Conservation (phyloP, 2,329 filamentous ascomycete species). For the Apiospora saccharicola region DNA sequence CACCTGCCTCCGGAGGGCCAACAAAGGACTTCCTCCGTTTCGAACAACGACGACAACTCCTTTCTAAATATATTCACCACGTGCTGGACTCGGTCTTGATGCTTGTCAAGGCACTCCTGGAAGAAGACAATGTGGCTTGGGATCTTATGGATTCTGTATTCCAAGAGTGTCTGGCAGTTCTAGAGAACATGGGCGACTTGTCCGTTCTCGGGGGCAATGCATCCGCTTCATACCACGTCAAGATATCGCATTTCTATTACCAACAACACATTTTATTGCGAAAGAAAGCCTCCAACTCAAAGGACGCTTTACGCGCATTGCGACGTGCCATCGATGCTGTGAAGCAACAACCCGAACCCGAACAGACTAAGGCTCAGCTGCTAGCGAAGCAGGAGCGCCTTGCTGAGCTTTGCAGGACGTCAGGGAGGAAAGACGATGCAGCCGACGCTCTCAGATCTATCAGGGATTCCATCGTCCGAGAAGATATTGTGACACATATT, state of each 20-base stretch:
- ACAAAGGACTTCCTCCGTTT: slow-evolving; percentile 67
- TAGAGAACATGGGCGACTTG: slow-evolving; percentile 59
- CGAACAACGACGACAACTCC: slow-evolving; percentile 63
- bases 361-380: slow-evolving; percentile 67
- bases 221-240: slow-evolving; percentile 62
- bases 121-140: slow-evolving; percentile 58
- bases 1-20: slow-evolving; percentile 56
- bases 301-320: slow-evolving; percentile 64
- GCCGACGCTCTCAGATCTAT: slow-evolving; percentile 65
- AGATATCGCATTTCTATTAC: slow-evolving; percentile 77
- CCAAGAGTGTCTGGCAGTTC: slow-evolving; percentile 61
- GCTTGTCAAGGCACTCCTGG: slow-evolving; percentile 61
- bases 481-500: slow-evolving; percentile 64
- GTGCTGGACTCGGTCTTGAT: slow-evolving; percentile 68
- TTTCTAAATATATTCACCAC: slow-evolving; percentile 60
- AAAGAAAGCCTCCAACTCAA: slow-evolving; percentile 50
- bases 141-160: slow-evolving; percentile 63
- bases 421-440: slow-evolving; percentile 63
- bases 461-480: slow-evolving; percentile 66
- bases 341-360: slow-evolving; percentile 58
- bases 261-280: slow-evolving; percentile 63
- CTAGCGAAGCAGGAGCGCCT: slow-evolving; percentile 71
- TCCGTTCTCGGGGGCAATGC: slow-evolving; percentile 38
- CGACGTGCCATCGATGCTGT: slow-evolving; percentile 70
- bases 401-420: slow-evolving; percentile 64